Base-by-base conservation (phyloP, 2,329 filamentous ascomycete species). In the Phyllosticta capitalensis region DNA sequence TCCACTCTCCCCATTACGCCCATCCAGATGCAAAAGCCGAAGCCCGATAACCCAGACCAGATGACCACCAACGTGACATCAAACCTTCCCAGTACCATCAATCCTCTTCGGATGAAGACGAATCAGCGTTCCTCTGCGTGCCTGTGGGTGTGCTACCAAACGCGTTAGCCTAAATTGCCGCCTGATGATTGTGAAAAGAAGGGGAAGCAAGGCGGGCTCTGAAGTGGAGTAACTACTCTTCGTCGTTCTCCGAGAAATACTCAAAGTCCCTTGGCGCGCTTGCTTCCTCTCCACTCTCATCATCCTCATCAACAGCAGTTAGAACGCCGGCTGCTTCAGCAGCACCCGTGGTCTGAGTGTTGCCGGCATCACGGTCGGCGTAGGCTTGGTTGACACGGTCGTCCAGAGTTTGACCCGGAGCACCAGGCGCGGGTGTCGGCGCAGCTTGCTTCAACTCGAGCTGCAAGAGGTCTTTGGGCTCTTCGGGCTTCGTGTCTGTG, bases 391-490 rank as follows among this genome's bases (percentile, higher is more conserved):
- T 63, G 45, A 65, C 67, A 54, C 68, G 64, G 20, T 71, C 71
- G 21, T 66, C 63, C 6, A 67, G 69, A 19, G 56, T 50, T n/a
- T 71, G 68, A 6, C 71, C 71, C 53, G 72, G 63, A 68, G 75
- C 67, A 61, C 77, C 71, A 66, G 79, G 72, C n/a, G 75, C 67
- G 12, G 77, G 71, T 21, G 74, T 69, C 10, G 79, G 75, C 6
- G 76, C 71, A 63, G 81, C 75, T 70, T 95, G 96, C 81, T 92
- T 94, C 50, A 95, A 83, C 78, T 95, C 96, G 74, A 97, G 85
- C 72, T 97, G 94, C 54, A 99, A 82, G 7, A 94, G 81, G 19
- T 85, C 79, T 72, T 95, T 95, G 54, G 85, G 76, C 72, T 95
- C 88, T 1, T 85, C 83, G 0, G 91, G 88, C 64, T 87, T 82